Evolutionary conservation across 768 basidiomycete genomes (phyloP).

Genomic region (Candolleomyces eurysporus): DNA sequence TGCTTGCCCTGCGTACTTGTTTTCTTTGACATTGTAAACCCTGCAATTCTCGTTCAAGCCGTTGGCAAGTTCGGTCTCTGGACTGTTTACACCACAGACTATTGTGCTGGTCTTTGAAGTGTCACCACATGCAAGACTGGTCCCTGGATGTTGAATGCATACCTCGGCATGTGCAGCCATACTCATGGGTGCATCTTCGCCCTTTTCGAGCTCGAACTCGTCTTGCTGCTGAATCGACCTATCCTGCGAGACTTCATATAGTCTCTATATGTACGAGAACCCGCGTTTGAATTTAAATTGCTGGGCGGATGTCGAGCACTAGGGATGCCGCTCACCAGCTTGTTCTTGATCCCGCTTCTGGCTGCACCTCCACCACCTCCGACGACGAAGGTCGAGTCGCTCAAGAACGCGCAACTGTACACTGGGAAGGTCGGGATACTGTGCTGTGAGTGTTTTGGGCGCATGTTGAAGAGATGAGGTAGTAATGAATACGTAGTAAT

Average conservation of each 20-base stretch:
- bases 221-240: constrained; percentile 52
- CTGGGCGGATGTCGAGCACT: neutral
- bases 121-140: constrained; percentile 1
- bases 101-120: constrained; percentile 45
- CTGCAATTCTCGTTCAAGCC: constrained; percentile 87
- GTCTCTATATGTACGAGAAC: constrained; percentile 42
- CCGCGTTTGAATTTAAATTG: neutral
- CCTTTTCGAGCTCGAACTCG: constrained; percentile 74
- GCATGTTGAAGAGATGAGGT: constrained; percentile 47
- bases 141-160: constrained; percentile 14
- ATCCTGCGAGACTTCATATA: constrained; percentile 60
- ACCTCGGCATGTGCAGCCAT: constrained; percentile 71
- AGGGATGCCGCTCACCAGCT: constrained; percentile 58
- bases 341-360: constrained; percentile 90
- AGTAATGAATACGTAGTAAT: neutral
- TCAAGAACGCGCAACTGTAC: constrained; percentile 80
- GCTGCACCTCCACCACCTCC: constrained; percentile 91
- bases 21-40: constrained; percentile 54
- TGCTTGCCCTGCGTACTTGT: constrained; percentile 45
- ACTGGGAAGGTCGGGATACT: constrained; percentile 83
- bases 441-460: constrained; percentile 76
- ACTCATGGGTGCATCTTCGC: constrained; percentile 97
- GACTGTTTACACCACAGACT: constrained; percentile 87
- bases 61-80: constrained; percentile 54
- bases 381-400: constrained; percentile 68